phyloP scores from a whole-genome alignment of 1,139 yeast genomes.

The Hanseniaspora gamundiae region DNA sequence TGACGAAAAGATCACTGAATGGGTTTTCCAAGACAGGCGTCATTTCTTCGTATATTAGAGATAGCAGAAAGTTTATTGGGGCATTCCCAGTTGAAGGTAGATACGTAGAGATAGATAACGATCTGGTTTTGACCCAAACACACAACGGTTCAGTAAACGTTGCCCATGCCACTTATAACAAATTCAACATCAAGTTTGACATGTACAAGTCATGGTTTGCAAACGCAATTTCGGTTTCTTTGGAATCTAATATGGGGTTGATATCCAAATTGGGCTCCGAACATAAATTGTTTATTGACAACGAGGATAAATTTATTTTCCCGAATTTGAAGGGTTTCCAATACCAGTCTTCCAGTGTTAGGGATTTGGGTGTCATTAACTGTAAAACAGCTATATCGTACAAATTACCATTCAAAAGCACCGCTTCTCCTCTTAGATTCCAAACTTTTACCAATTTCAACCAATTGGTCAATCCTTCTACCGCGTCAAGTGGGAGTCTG shows the following conservation, averaged over 20 bases:
- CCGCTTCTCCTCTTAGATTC: constrained; percentile 21
- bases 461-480: constrained; percentile 15
- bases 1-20: constrained; percentile 14
- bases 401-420: constrained; percentile 20
- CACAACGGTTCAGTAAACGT: neutral
- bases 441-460: constrained; percentile 20
- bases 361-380: constrained; percentile 34
- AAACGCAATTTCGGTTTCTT: constrained; percentile 17
- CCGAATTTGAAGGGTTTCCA: constrained; percentile 75
- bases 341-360: constrained; percentile 54
- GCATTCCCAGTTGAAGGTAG: constrained; percentile 20
- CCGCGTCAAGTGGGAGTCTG: neutral
- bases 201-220: constrained; percentile 4
- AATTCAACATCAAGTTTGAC: constrained; percentile 14
- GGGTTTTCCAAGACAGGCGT: constrained; percentile 21
- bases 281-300: constrained; percentile 9
- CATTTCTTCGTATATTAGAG: constrained; percentile 17
- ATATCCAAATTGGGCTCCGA: constrained; percentile 11
- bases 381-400: constrained; percentile 20
- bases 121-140: constrained; percentile 17
- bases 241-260: constrained; percentile 20
- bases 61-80: constrained; percentile 19
- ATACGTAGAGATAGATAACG: constrained; percentile 17
- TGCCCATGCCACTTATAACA: constrained; percentile 7
- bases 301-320: constrained; percentile 37